Percentiles rank a stretch among this genome's conserved stretches.
Evolutionary conservation across 2,329 filamentous ascomycete species (phyloP).

Genomic region (Verticillium dahliae): DNA sequence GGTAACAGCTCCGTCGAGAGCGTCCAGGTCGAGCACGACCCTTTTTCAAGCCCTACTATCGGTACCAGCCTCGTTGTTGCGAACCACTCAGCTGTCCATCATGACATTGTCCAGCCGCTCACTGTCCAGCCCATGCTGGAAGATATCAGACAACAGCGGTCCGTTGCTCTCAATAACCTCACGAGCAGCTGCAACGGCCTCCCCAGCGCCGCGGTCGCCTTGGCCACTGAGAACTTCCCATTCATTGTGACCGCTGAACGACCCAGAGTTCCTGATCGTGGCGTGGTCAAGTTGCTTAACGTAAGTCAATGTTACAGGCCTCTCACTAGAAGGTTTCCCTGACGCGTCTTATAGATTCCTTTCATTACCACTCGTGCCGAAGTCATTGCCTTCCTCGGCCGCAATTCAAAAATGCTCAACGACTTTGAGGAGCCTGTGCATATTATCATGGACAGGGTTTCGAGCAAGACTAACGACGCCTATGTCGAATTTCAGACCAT

Average conservation of each 20-base stretch:
- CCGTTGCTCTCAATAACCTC: not conserved
- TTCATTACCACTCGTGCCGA: constrained; percentile 47
- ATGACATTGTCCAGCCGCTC: not conserved
- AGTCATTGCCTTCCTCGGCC: constrained; percentile 52
- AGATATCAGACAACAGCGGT: not conserved
- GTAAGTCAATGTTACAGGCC: constrained; percentile 25
- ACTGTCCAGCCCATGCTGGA: not conserved
- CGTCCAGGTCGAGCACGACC: not conserved
- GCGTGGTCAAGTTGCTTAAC: constrained; percentile 44
- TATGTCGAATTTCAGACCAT: constrained; percentile 51
- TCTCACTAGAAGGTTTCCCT: not conserved
- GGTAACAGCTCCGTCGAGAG: not conserved
- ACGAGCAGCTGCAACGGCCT: constrained; percentile 13
- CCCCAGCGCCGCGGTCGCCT: constrained; percentile 26
- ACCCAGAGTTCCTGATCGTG: constrained; percentile 22
- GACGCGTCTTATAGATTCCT: constrained; percentile 39
- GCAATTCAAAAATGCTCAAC: constrained; percentile 47
- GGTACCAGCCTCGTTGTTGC: not conserved
- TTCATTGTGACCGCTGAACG: constrained; percentile 34
- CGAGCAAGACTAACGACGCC: constrained; percentile 55
- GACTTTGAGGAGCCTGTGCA: constrained; percentile 51
- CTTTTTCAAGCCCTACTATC: not conserved
- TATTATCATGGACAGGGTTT: constrained; percentile 59
- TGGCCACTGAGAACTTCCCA: constrained; percentile 34
- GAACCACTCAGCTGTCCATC: not conserved